phyloP scores from a whole-genome alignment of 441 rosid species.

The Gossypium davidsonii region DNA sequence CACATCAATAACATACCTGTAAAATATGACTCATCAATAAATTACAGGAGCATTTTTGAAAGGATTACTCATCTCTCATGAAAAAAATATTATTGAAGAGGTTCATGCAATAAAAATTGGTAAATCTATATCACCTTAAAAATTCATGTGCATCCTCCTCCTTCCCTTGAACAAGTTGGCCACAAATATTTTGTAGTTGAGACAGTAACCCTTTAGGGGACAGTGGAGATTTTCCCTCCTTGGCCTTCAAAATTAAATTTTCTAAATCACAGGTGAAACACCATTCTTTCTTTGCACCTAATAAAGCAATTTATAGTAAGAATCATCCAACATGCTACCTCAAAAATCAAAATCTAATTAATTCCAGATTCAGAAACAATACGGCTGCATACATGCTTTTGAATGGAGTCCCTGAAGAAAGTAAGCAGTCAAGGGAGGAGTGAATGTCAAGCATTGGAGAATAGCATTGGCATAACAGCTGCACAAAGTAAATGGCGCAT shows the following conservation, averaged over 20 bases:
- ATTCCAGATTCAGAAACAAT: neutral
- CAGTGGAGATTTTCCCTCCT: slow-evolving; percentile 56
- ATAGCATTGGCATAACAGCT: slow-evolving; percentile 96
- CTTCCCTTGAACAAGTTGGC: slow-evolving; percentile 72
- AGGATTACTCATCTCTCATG: neutral
- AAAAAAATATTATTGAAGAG: neutral
- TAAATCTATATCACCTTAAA: slow-evolving; percentile 49
- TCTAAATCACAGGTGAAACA: slow-evolving; percentile 92
- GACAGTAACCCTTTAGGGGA: slow-evolving; percentile 69
- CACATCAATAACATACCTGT: slow-evolving; percentile 78
- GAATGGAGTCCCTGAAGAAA: slow-evolving; percentile 79
- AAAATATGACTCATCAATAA: slow-evolving; percentile 17
- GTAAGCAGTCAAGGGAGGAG: slow-evolving; percentile 85
- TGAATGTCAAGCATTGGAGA: slow-evolving; percentile 83
- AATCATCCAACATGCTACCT: neutral
- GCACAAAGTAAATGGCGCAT: slow-evolving; percentile 27
- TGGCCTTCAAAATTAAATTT: slow-evolving; percentile 57
- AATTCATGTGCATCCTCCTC: slow-evolving; percentile 99
- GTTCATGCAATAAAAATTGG: slow-evolving; percentile 7
- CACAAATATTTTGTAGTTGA: slow-evolving; percentile 62
- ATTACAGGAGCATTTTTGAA: neutral
- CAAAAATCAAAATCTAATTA: neutral
- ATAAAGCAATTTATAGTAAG: slow-evolving; percentile 9
- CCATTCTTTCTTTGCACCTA: slow-evolving; percentile 69
- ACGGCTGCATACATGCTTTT: slow-evolving; percentile 55